These are phyloP conservation scores for Allomyces macrogynus DNA, from an alignment of 192 early-diverging fungal genomes.

Conservation along the genomic window DNA sequence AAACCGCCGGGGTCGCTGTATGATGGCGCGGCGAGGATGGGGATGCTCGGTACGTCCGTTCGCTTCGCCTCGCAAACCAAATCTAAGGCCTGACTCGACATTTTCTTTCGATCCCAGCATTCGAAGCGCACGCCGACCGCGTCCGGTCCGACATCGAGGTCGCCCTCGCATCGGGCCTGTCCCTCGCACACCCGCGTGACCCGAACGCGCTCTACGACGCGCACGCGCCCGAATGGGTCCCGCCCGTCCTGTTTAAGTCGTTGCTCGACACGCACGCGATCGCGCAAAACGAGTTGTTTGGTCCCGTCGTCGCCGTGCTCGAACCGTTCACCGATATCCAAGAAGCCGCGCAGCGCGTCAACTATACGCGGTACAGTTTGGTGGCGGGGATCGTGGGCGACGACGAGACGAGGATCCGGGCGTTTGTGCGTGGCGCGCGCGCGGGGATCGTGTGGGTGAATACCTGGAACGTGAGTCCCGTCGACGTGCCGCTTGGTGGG, in stretches of 20 bases:
- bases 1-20: background rate
- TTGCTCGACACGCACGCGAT: slow-evolving; percentile 3
- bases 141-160: background rate
- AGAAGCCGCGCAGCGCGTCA: slow-evolving; percentile 26
- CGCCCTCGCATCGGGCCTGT: background rate
- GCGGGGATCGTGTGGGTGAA: slow-evolving; percentile 40
- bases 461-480: slow-evolving; percentile 28
- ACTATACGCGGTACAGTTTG: slow-evolving; percentile 26
- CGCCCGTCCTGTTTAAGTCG: background rate
- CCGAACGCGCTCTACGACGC: background rate
- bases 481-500: slow-evolving; percentile 37
- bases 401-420: slow-evolving; percentile 14
- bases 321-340: slow-evolving; percentile 22
- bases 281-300: slow-evolving; percentile 35
- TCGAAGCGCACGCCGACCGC: background rate
- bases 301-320: slow-evolving; percentile 29
- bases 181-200: background rate
- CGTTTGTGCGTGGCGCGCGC: slow-evolving; percentile 20
- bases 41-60: background rate
- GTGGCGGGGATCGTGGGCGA: slow-evolving; percentile 30
- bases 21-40: background rate
- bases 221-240: background rate
- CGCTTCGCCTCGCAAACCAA: no score
- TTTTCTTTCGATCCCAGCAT: background rate
- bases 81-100: no score